Evolutionary conservation across 2,329 filamentous ascomycete species (phyloP).

Genomic region (Nannizziopsis barbatae): DNA sequence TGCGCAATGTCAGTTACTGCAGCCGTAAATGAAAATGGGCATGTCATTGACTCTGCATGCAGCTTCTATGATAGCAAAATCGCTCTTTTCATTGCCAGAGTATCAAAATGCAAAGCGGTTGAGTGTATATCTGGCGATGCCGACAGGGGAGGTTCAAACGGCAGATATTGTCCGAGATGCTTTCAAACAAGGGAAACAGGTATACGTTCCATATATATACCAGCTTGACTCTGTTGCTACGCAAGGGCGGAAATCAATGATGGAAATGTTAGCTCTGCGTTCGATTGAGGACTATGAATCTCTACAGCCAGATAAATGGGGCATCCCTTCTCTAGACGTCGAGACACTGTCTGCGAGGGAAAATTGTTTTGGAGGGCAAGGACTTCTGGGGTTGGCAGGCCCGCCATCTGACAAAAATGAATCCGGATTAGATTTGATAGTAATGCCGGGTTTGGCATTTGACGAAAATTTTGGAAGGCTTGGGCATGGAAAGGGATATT

Average conservation of each 20-base stretch:
- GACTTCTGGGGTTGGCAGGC: conserved; percentile 22
- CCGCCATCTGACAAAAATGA: conserved; percentile 17
- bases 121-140: conserved; percentile 91
- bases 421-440: conserved; percentile 63
- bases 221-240: conserved; percentile 33
- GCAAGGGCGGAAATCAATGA: conserved; percentile 51
- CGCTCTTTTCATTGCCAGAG: conserved; percentile 56
- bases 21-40: background rate
- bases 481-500: conserved; percentile 93
- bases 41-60: conserved; percentile 18
- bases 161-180: conserved; percentile 71
- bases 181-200: conserved; percentile 62
- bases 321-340: conserved; percentile 72
- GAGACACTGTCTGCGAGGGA: conserved; percentile 54
- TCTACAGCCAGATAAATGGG: conserved; percentile 72
- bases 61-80: conserved; percentile 57
- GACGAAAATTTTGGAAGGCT: conserved; percentile 63
- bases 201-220: conserved; percentile 87
- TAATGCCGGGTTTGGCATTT: conserved; percentile 90
- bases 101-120: conserved; percentile 66
- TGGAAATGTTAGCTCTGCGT: conserved; percentile 85
- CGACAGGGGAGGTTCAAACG: conserved; percentile 73
- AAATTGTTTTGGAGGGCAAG: conserved; percentile 60
- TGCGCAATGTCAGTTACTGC: conserved; percentile 54
- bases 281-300: conserved; percentile 66